A percentile compares a stretch with the other conserved stretches of the same genome.
Conservation (phyloP, 176 grass and related monocot genomes). For the Calamus simplicifolius region DNA sequence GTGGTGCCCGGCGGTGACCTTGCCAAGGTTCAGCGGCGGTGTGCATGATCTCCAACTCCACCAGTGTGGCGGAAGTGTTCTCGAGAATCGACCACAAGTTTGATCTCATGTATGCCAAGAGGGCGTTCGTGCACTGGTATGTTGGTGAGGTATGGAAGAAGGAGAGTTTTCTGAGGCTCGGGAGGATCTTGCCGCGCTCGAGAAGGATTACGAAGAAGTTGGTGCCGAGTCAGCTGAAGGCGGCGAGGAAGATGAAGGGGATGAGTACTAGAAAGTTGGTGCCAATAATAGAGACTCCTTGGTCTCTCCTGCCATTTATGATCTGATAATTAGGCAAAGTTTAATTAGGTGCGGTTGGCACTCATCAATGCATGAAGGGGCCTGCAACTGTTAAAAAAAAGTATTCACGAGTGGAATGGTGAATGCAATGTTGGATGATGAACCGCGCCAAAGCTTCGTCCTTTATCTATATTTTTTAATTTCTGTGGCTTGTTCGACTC, state of each 20-base stretch:
- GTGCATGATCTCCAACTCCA: slow-evolving; percentile 90
- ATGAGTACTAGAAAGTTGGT: slow-evolving; percentile 32
- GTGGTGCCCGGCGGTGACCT: slow-evolving; percentile 71
- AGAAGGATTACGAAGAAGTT: slow-evolving; percentile 77
- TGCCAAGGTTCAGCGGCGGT: slow-evolving; percentile 70
- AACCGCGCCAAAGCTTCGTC: too few species aligned
- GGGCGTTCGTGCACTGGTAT: slow-evolving; percentile 78
- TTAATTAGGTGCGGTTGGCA: too few species aligned
- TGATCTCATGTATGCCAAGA: slow-evolving; percentile 76
- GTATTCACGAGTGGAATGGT: too few species aligned
- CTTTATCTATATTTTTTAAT: too few species aligned
- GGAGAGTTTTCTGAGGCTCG: slow-evolving; percentile 79
- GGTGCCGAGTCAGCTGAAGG: slow-evolving; percentile 28
- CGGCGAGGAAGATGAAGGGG: slow-evolving; percentile 37
- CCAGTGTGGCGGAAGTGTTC: slow-evolving; percentile 71
- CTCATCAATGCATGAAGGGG: too few species aligned
- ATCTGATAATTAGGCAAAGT: too few species aligned
- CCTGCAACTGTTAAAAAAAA: too few species aligned
- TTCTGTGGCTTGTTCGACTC: too few species aligned
- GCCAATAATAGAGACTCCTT: too few species aligned
- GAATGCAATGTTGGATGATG: too few species aligned
- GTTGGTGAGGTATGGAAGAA: slow-evolving; percentile 88
- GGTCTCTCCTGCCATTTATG: too few species aligned
- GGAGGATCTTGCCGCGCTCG: slow-evolving; percentile 66
- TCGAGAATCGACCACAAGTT: slow-evolving; percentile 74